Evolutionary conservation across 1,284 basidiomycete genomes (phyloP).

Genomic region (Phaffia rhodozyma): DNA sequence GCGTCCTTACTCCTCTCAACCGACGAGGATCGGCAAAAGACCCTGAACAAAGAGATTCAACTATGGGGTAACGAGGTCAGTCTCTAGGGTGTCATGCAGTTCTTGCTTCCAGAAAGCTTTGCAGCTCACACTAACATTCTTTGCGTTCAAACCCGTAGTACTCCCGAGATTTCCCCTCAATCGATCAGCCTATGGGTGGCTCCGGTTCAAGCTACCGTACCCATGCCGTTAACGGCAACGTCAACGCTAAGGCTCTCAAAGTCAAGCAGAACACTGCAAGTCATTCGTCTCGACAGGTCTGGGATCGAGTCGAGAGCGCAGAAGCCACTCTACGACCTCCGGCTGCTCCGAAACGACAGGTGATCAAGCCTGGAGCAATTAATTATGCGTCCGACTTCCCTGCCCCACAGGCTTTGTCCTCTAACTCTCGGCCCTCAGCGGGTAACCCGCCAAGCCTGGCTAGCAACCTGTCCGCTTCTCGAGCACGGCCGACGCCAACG

Average conservation of each 20-base stretch:
- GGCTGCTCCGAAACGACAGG: neutral
- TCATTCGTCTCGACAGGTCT: constrained; percentile 54
- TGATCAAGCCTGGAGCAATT: neutral
- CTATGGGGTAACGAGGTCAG: too few relatives aligned
- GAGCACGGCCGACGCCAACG: constrained; percentile 12
- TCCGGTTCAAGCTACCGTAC: constrained; percentile 18
- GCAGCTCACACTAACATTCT: too few relatives aligned
- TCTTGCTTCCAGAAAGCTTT: too few relatives aligned
- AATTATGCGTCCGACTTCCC: constrained; percentile 1
- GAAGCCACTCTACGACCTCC: constrained; percentile 43
- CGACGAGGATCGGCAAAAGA: too few relatives aligned
- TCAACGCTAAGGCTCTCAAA: constrained; percentile 66
- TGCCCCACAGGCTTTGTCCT: neutral
- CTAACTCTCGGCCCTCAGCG: constrained; percentile 2
- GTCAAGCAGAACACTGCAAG: constrained; percentile 61
- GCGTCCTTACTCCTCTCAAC: too few relatives aligned
- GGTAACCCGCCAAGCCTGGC: constrained; percentile 30
- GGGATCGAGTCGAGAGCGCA: constrained; percentile 76
- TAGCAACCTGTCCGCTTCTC: constrained; percentile 16
- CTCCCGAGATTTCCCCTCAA: too few relatives aligned
- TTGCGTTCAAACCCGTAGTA: too few relatives aligned
- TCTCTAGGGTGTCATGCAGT: too few relatives aligned
- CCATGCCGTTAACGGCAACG: constrained; percentile 56
- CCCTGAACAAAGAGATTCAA: too few relatives aligned
- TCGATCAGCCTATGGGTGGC: too few relatives aligned